These are phyloP conservation scores for Opeltia flavorubescens DNA, from an alignment of 495 filamentous ascomycete species.

Conservation along the genomic window DNA sequence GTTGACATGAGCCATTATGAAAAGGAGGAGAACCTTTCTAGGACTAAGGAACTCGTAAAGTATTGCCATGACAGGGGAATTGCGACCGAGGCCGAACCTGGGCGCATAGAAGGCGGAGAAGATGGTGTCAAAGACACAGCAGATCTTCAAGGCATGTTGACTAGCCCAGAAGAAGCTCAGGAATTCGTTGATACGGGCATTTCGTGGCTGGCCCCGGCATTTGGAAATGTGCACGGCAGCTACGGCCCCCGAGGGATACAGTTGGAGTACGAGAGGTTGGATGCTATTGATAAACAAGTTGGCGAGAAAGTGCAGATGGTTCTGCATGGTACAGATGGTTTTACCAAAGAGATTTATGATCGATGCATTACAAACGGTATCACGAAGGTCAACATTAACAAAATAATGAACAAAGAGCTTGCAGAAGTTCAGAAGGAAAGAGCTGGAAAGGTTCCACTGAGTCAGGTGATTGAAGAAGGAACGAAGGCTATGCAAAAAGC, in stretches of 20 bases:
- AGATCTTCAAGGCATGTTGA: constrained; percentile 59
- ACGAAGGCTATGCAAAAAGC: constrained; percentile 61
- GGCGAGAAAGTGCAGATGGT: constrained; percentile 52
- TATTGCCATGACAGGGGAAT: constrained; percentile 68
- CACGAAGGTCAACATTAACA: constrained; percentile 72
- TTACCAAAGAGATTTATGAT: constrained; percentile 51
- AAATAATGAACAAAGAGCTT: constrained; percentile 63
- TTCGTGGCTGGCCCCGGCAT: constrained; percentile 71
- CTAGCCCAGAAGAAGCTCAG: constrained; percentile 61
- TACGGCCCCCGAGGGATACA: constrained; percentile 63
- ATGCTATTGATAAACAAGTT: constrained; percentile 46
- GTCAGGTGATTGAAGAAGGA: constrained; percentile 55
- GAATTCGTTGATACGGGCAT: constrained; percentile 70
- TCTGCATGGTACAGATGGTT: constrained; percentile 67
- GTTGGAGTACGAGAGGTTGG: constrained; percentile 57
- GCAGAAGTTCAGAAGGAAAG: constrained; percentile 45
- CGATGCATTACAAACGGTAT: constrained; percentile 58
- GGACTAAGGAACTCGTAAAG: constrained; percentile 53
- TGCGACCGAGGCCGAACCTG: constrained; percentile 67
- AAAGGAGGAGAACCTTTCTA: constrained; percentile 61
- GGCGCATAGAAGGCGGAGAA: constrained; percentile 72
- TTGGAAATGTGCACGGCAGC: constrained; percentile 76
- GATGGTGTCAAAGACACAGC: constrained; percentile 67
- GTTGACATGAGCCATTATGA: constrained; percentile 74
- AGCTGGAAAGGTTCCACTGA: constrained; percentile 46